phyloP scores from a whole-genome alignment of 176 grass and related monocot genomes.

The Lolium rigidum region DNA sequence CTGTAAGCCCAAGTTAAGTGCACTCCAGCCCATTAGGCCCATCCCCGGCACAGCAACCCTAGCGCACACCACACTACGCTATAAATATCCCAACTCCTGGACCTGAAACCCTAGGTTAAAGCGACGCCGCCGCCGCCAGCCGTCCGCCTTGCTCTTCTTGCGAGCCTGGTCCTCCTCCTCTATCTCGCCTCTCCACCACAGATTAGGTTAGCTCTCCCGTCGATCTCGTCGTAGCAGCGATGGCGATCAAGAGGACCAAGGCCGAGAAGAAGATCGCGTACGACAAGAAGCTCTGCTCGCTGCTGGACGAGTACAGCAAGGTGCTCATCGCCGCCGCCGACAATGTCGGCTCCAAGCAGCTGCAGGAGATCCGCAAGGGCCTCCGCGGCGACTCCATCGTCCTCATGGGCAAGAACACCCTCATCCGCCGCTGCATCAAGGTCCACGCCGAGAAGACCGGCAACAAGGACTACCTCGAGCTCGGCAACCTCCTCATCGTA shows the following conservation, averaged over 20 bases:
- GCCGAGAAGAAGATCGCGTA: conserved; percentile 84
- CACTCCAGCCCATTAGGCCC: background rate
- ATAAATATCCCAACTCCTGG: too few species aligned
- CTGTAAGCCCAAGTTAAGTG: background rate
- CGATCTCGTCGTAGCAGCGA: conserved; percentile 31
- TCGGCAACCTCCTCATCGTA: conserved; percentile 71
- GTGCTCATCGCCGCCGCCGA: conserved; percentile 75
- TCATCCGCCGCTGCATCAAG: conserved; percentile 87
- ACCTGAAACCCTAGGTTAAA: conserved; percentile 77
- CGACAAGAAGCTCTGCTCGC: conserved; percentile 73
- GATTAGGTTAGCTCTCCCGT: conserved; percentile 5
- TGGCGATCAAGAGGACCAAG: conserved; percentile 82
- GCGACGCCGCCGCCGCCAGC: conserved; percentile 62
- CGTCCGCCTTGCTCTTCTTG: conserved; percentile 59
- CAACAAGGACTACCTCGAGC: conserved; percentile 58
- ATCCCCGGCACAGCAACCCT: conserved; percentile 22
- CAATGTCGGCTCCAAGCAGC: conserved; percentile 90
- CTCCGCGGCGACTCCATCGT: conserved; percentile 81
- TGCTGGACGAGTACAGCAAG: conserved; percentile 87
- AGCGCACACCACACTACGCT: background rate
- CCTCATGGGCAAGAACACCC: conserved; percentile 91
- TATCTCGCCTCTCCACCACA: background rate
- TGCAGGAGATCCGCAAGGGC: conserved; percentile 75
- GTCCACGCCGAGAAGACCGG: conserved; percentile 58
- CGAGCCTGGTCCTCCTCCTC: conserved; percentile 70